Evolutionary conservation across 805 yeast species (phyloP).

Genomic region (Cyberlindnera petersonii): DNA sequence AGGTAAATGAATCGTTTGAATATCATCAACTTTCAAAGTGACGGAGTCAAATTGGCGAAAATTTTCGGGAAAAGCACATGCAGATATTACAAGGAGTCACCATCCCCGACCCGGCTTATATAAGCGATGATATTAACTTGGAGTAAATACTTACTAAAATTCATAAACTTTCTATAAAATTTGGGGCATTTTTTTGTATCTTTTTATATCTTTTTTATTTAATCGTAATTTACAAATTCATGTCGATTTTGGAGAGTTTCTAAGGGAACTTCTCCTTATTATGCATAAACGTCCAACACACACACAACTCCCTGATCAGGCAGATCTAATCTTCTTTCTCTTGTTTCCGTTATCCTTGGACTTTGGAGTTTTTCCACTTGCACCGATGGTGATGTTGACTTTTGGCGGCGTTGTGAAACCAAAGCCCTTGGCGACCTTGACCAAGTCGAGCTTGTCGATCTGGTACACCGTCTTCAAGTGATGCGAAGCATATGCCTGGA

Average conservation of each 20-base stretch:
- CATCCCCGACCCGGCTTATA: neutral
- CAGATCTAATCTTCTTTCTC: conserved; percentile 18
- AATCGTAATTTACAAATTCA: conserved; percentile 1
- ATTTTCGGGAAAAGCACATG: conserved; percentile 4
- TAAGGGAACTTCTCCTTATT: neutral
- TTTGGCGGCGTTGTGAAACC: conserved; percentile 96
- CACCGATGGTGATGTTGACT: conserved; percentile 93
- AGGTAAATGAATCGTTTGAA: neutral
- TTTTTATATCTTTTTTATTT: no score
- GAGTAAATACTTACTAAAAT: neutral
- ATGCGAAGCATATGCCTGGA: conserved; percentile 97
- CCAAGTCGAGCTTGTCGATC: conserved; percentile 90
- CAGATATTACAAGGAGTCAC: conserved; percentile 1
- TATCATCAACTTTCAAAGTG: neutral
- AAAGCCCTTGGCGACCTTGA: conserved; percentile 90
- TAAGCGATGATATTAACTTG: neutral
- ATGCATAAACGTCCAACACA: no score
- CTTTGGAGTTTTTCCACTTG: conserved; percentile 66
- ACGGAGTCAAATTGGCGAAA: conserved; percentile 1
- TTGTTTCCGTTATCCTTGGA: conserved; percentile 11
- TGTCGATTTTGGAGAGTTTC: neutral
- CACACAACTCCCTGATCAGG: conserved; percentile 6
- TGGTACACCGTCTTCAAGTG: conserved; percentile 94
- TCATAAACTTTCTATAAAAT: neutral
- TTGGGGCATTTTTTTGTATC: neutral